Evolutionary conservation across 257 asterid species (phyloP).

Genomic region (Schizonepeta tenuifolia): DNA sequence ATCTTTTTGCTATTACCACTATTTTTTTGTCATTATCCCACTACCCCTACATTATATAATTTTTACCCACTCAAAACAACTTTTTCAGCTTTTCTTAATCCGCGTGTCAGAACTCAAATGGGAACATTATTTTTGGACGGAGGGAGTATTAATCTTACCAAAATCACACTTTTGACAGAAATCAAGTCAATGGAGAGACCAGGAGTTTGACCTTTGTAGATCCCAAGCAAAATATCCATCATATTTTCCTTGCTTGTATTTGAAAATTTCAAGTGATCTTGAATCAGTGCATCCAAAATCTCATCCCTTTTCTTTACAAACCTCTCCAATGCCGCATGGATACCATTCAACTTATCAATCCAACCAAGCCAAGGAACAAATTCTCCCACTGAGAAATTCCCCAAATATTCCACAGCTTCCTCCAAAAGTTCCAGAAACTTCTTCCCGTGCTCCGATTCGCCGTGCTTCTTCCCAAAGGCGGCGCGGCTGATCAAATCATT

Average conservation of each 20-base stretch:
- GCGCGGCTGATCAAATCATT: slow-evolving; percentile 28
- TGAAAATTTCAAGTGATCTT: neutral
- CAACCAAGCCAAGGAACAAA: slow-evolving; percentile 39
- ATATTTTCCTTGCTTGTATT: neutral
- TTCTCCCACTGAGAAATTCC: slow-evolving; percentile 17
- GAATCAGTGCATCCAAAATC: slow-evolving; percentile 27
- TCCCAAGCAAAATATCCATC: slow-evolving; percentile 26
- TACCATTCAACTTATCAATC: slow-evolving; percentile 32
- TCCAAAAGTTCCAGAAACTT: neutral
- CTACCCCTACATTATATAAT: too few relatives aligned
- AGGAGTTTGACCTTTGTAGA: slow-evolving; percentile 22
- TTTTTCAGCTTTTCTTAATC: too few relatives aligned
- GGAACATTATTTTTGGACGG: too few relatives aligned
- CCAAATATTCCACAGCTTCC: neutral
- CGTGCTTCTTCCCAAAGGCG: slow-evolving; percentile 34
- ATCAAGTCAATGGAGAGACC: slow-evolving; percentile 18
- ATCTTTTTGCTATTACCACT: too few relatives aligned
- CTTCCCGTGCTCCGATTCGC: slow-evolving; percentile 14
- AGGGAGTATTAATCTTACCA: too few relatives aligned
- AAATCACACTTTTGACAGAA: slow-evolving; percentile 14
- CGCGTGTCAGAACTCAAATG: too few relatives aligned
- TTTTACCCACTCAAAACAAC: too few relatives aligned
- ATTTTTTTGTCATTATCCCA: too few relatives aligned
- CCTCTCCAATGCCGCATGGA: neutral
- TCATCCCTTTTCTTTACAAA: slow-evolving; percentile 13